Base-by-base conservation (phyloP, 441 rosid species). In the Eutrema salsugineum region DNA sequence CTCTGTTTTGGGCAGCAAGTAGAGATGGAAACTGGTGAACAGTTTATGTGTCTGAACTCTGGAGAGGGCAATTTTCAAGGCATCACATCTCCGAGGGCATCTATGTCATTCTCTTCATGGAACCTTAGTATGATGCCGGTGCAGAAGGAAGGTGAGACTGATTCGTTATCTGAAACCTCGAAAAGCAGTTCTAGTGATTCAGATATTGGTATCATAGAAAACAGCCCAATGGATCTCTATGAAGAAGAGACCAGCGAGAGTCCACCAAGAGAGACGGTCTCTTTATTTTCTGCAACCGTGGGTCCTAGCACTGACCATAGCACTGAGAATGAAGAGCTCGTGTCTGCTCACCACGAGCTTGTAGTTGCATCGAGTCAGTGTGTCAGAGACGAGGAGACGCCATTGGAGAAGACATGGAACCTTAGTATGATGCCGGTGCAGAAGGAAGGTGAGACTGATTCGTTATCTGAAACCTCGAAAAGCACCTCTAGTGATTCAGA, bases 401-500 rank as follows among this genome's bases (percentile, higher is more conserved):
- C 65, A 43, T 49, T 57, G 65, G 68, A 68, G 73, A n/a, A n/a
- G n/a, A n/a, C 90, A 24, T 89, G 96, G 97, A 81, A 89, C 76
- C 80, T 80, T 33, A 84, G 80, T 61, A 73, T 78, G 68, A 30
- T 38, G 14, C 73, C 81, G 1, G 57, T 70, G 75, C 83, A 76
- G 68, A 84, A 68, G 75, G 85, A 80, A 68, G 70, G 17, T 24
- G 80, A 81, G 22, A 55, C 68, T 65, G 76, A 72, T 54, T 71
- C 81, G 11, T 77, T 83, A 47, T 69, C 86, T 14, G 93, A 83
- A 53, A 76, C 83, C 32, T 82, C 89, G 48, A 67, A 49, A 11
- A 75, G 62, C 60, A 48, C 51, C 17, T 85, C 88, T 20, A 83
- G 80, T 76, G 94, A 86, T 83, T 83, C 91, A 58, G 97, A 90